phyloP scores from a whole-genome alignment of 2,329 filamentous ascomycete genomes.

The Claviceps sp. region DNA sequence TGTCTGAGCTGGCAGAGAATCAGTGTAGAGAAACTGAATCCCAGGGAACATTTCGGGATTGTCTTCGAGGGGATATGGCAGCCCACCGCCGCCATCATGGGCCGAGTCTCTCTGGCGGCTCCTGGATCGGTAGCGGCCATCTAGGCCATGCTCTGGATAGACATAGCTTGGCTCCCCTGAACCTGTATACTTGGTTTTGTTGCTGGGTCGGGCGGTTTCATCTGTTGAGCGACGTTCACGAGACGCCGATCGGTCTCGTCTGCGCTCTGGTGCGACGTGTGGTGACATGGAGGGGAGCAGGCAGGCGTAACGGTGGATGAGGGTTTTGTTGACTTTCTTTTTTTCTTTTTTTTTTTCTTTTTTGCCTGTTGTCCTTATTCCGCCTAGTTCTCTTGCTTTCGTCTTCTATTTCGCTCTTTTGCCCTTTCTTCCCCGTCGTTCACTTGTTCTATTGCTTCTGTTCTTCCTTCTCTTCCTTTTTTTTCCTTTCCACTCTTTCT shows the following conservation, averaged over 20 bases:
- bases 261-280: conserved; percentile 29
- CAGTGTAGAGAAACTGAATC: conserved; percentile 23
- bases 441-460: not conserved
- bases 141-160: conserved; percentile 29
- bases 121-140: conserved; percentile 19
- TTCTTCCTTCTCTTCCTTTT: not conserved
- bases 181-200: conserved; percentile 21
- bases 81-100: conserved; percentile 16
- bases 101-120: conserved; percentile 20
- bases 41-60: conserved; percentile 25
- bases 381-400: not conserved
- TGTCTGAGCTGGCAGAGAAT: conserved; percentile 19
- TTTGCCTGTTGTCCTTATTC: not conserved
- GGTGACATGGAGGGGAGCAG: conserved; percentile 32
- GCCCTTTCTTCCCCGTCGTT: not conserved
- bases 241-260: conserved; percentile 33
- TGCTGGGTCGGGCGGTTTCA: conserved; percentile 17
- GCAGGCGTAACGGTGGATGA: not conserved
- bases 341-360: not conserved
- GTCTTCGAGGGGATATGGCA: conserved; percentile 26
- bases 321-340: not conserved
- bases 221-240: conserved; percentile 21
- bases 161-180: conserved; percentile 28
- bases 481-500: not conserved
- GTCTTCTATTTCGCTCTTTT: not conserved